Evolutionary conservation across 305 asterid genomes (phyloP), one percentile per base, ranked within the genome.

Genomic region (Fraxinus dipetala): DNA sequence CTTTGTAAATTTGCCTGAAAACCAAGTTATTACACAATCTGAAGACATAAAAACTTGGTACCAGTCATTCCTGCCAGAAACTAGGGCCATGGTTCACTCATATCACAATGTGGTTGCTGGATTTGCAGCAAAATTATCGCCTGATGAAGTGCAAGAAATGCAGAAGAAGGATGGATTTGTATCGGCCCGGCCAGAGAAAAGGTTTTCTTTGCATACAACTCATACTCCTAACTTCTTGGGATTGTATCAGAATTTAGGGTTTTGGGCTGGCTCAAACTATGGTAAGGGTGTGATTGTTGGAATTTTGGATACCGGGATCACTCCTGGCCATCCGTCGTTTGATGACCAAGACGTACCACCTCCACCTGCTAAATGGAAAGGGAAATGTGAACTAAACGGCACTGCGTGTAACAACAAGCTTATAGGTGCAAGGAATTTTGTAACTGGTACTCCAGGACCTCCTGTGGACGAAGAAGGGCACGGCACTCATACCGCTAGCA

Each of bases 401-500:
- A 34, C 80, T 14, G 80, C 31, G 0, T 85, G 91, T 13, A 86
- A 81, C 83, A 86, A 87, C 2, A 89, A 86, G 86, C 87, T 85
- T 30, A 90, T 90, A 18, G 91, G 89, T n/a, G 90, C 87, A 0
- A 54, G 78, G 43, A 86, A 83, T 83, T 88, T 88, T 75, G 79
- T 83, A 13, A 59, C 56, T 1, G 76, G 38, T 16, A 6, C 11
- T 28, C 63, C 88, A 0, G 91, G 87, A 8, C 85, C 78, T n/a
- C 88, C 89, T 0, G 5, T 75, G 2, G 91, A 90, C 0, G 87
- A 87, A 1, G 73, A 48, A 6, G 93, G 93, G 0, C 93, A 90
- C 5, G 93, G 93, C 18, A 90, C 91, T 0, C 93, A 87, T 75
- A 88, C 93, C 10, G 82, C 93, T 4, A 85, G 90, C 79, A 90